Base-by-base conservation (phyloP, 2,329 filamentous ascomycete species). In the Cladosporium sp. region DNA sequence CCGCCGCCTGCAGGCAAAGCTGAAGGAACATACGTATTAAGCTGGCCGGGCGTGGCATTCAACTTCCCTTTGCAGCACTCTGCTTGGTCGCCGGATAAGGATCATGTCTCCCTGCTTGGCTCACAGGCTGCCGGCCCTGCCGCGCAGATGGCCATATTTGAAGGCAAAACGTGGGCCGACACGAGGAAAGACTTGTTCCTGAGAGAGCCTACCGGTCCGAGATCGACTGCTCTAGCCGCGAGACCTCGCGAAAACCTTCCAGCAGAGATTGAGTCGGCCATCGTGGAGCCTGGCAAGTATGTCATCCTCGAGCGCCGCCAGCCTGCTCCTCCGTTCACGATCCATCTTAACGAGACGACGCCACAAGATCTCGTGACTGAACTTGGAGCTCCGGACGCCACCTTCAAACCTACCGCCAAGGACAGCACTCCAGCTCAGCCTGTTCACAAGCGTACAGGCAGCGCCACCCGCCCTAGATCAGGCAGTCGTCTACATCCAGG, bases 11-110 rank as follows among this genome's bases (percentile, higher is more conserved):
- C 73, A 1, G 75, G 73, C 3, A 71, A 76, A 30, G 72, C 75
- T 37, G 75, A 77, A 9, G 91, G 91, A 13, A 86, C 83, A 18
- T 99, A 97, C 64, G 84, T 96, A 29, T 75, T 99, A 29, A 97
- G 92, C 1, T 99, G 96, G 70, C 91, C 92, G 1, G 93, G 93
- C 0, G 84, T 99, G 24, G 89, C 92, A 0, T 96, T 97, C 66
- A 91, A 87, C 32, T 99, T 99, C 58, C 84, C 89, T 1, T 75
- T 97, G 24, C 79, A 84, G 43, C 74, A 80, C 52, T 83, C 86
- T 1, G 81, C 84, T 18, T 96, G 89, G 76, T 88, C 87, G 3
- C 79, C 85, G 1, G 78, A 82, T 47, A 80, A 81, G 54, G 91
- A 97, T 64, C 90, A 95, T 55, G 90, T 96, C 24, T 86, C 89